Evolutionary conservation across 805 yeast species (phyloP).

Genomic region (Candida argentea): DNA sequence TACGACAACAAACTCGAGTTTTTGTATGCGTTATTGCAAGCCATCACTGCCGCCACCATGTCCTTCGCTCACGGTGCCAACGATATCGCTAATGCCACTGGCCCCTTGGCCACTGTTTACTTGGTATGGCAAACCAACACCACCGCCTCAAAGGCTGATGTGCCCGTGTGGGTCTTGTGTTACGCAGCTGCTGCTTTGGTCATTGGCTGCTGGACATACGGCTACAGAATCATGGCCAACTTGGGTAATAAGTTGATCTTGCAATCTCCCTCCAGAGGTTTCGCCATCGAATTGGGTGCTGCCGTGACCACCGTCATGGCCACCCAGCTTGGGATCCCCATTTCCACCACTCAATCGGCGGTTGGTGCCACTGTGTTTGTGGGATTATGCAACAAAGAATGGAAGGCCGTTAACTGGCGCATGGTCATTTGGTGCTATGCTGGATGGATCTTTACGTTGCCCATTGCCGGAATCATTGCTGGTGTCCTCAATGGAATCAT

Average conservation of each 20-base stretch:
- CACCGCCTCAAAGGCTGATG: constrained; percentile 38
- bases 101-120: constrained; percentile 62
- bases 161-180: constrained; percentile 64
- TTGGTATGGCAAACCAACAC: constrained; percentile 47
- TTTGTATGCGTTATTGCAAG: constrained; percentile 58
- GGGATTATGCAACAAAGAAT: constrained; percentile 60
- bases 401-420: constrained; percentile 64
- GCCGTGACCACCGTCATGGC: constrained; percentile 71
- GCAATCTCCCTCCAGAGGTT: constrained; percentile 74
- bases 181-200: constrained; percentile 60
- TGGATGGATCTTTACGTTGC: constrained; percentile 68
- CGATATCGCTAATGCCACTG: constrained; percentile 71
- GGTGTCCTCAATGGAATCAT: constrained; percentile 58
- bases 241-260: constrained; percentile 66
- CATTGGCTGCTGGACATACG: constrained; percentile 61
- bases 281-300: constrained; percentile 67
- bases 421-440: constrained; percentile 61
- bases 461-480: constrained; percentile 63
- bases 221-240: constrained; percentile 59
- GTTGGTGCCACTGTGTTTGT: constrained; percentile 72
- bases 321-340: constrained; percentile 60
- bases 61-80: constrained; percentile 79
- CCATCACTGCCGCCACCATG: constrained; percentile 67
- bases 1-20: constrained; percentile 66
- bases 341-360: constrained; percentile 71